These are phyloP conservation scores for Pestalotiopsis sp. DNA, from an alignment of 2,329 filamentous ascomycete species.

Conservation along the genomic window DNA sequence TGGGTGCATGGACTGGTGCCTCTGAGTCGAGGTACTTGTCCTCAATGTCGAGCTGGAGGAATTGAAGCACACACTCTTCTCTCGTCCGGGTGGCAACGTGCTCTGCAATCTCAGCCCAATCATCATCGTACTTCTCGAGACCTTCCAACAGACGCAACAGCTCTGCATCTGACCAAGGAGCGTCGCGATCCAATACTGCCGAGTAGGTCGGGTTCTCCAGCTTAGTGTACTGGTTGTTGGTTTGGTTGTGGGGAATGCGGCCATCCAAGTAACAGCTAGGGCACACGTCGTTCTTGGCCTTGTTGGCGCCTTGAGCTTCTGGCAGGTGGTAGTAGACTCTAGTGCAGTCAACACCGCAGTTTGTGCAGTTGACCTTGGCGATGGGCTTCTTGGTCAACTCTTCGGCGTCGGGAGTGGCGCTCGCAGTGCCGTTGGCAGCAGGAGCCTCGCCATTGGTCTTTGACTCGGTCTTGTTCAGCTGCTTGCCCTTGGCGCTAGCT, in stretches of 20 bases:
- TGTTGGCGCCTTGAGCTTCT: conserved; percentile 54
- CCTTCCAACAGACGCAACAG: conserved; percentile 86
- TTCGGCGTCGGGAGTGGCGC: conserved; percentile 44
- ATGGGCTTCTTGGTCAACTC: conserved; percentile 66
- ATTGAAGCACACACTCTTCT: conserved; percentile 96
- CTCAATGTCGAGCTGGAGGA: conserved; percentile 94
- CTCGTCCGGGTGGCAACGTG: conserved; percentile 88
- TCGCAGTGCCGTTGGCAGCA: conserved; percentile 62
- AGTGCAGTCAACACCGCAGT: conserved; percentile 88
- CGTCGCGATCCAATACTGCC: conserved; percentile 76
- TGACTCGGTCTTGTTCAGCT: conserved; percentile 69
- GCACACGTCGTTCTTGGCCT: conserved; percentile 84
- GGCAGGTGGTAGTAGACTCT: conserved; percentile 61
- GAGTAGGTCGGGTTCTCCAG: conserved; percentile 87
- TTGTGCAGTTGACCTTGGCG: conserved; percentile 78
- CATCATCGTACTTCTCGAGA: conserved; percentile 89
- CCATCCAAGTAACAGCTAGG: conserved; percentile 87
- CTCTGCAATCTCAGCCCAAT: conserved; percentile 91
- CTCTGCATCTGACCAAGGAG: conserved; percentile 89
- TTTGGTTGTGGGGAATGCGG: conserved; percentile 77
- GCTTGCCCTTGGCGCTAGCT: conserved; percentile 73
- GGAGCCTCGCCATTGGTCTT: conserved; percentile 76
- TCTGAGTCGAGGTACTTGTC: conserved; percentile 93
- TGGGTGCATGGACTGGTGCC: conserved; percentile 51
- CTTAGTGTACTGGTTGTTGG: conserved; percentile 79